These are phyloP conservation scores for Aspergillus asperescens DNA, from an alignment of 495 filamentous ascomycete genomes.

Conservation along the genomic window DNA sequence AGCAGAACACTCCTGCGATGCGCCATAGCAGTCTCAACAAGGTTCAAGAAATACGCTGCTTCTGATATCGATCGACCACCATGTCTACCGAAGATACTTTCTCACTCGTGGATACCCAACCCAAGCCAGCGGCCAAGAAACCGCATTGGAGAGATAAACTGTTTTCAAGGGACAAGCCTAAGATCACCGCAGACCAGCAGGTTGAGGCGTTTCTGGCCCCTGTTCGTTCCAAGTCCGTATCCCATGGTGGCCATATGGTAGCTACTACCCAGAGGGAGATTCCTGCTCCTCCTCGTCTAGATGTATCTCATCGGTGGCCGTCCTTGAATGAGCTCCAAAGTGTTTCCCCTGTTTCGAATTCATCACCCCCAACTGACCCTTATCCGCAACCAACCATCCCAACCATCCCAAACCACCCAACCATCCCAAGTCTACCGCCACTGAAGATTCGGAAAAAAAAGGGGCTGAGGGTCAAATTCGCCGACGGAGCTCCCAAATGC, in stretches of 20 bases:
- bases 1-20: conserved; percentile 15
- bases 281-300: conserved; percentile 15
- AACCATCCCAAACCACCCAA: no score
- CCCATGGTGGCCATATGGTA: conserved; percentile 10
- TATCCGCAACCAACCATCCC: conserved; percentile 11
- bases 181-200: conserved; percentile 35
- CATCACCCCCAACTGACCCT: conserved; percentile 17
- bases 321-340: conserved; percentile 24
- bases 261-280: conserved; percentile 17
- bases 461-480: conserved; percentile 67
- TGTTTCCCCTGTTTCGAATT: conserved; percentile 15
- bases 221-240: conserved; percentile 23
- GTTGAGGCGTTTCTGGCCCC: conserved; percentile 44
- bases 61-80: conserved; percentile 12
- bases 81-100: conserved; percentile 44
- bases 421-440: conserved; percentile 4
- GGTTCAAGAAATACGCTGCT: conserved; percentile 7
- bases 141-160: conserved; percentile 46
- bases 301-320: conserved; percentile 21
- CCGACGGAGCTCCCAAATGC: conserved; percentile 58
- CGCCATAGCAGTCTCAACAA: conserved; percentile 11
- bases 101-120: conserved; percentile 32
- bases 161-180: conserved; percentile 40
- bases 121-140: conserved; percentile 33
- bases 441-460: conserved; percentile 46